Evolutionary conservation across 208 protist genomes (phyloP).

Genomic region (Leishmania arabica): DNA sequence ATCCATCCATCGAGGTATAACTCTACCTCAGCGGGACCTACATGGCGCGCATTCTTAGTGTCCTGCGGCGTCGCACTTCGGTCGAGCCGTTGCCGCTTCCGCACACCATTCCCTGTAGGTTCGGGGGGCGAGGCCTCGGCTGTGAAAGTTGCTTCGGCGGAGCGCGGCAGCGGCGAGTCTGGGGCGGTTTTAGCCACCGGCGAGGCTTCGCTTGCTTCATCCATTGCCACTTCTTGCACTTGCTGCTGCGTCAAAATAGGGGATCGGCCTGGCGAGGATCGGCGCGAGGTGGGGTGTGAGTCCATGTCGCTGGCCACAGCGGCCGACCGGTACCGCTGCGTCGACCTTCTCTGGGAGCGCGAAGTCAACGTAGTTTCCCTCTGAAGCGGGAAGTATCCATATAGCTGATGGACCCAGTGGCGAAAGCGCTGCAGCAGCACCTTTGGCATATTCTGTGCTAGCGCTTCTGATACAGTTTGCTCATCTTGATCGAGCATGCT

Average conservation of each 20-base stretch:
- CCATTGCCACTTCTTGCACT: background rate
- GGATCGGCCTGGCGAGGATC: slow-evolving; percentile 22
- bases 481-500: slow-evolving; percentile 86
- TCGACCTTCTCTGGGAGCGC: slow-evolving; percentile 17
- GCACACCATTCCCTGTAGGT: slow-evolving; percentile 8
- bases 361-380: slow-evolving; percentile 4
- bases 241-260: slow-evolving; percentile 1
- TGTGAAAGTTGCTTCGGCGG: slow-evolving; percentile 10
- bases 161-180: slow-evolving; percentile 29
- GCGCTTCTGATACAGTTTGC: slow-evolving; percentile 60
- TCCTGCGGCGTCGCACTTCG: slow-evolving; percentile 12
- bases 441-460: slow-evolving; percentile 57
- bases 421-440: slow-evolving; percentile 67
- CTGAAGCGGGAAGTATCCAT: slow-evolving; percentile 40
- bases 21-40: slow-evolving; percentile 6
- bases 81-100: slow-evolving; percentile 17
- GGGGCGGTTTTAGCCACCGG: background rate
- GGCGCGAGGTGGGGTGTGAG: slow-evolving; percentile 19
- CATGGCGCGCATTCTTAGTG: slow-evolving; percentile 13
- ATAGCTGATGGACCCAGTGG: slow-evolving; percentile 73
- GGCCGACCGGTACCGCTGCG: slow-evolving; percentile 30
- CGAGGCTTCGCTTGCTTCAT: background rate
- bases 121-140: slow-evolving; percentile 4
- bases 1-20: slow-evolving; percentile 42
- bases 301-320: slow-evolving; percentile 29